These are phyloP conservation scores for Fusarium agapanthi DNA, from an alignment of 2,329 filamentous ascomycete genomes.

Conservation along the genomic window DNA sequence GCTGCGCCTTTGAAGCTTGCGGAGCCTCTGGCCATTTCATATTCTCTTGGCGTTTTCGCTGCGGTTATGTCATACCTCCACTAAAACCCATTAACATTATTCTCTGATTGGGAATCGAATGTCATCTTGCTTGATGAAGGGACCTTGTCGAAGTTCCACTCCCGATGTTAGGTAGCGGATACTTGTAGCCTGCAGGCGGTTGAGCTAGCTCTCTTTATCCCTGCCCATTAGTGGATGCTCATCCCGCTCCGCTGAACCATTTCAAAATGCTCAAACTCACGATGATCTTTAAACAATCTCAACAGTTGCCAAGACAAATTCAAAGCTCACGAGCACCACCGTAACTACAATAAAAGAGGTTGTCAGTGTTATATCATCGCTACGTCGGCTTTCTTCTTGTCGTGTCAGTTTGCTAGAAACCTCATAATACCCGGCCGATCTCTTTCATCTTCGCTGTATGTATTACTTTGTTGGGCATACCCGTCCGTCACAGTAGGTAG, in stretches of 20 bases:
- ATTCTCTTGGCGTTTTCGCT: constrained; percentile 18
- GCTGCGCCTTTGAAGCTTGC: constrained; percentile 33
- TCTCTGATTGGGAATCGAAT: constrained; percentile 42
- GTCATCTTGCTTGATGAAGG: constrained; percentile 45
- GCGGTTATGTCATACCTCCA: constrained; percentile 45
- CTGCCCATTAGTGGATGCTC: constrained; percentile 26
- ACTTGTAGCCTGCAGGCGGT: constrained; percentile 23
- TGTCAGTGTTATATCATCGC: background rate
- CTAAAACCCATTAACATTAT: constrained; percentile 19
- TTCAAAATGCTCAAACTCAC: constrained; percentile 32
- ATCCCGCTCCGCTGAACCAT: constrained; percentile 40
- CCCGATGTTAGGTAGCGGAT: constrained; percentile 29
- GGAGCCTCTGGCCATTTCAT: constrained; percentile 30
- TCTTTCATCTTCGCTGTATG: background rate
- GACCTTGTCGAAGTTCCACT: constrained; percentile 36
- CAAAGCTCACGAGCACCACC: constrained; percentile 3
- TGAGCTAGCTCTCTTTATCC: constrained; percentile 29
- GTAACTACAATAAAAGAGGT: constrained; percentile 17
- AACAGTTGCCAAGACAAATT: constrained; percentile 33
- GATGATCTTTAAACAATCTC: constrained; percentile 38
- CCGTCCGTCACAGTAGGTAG: background rate
- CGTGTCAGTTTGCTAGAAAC: constrained; percentile 11
- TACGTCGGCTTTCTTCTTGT: constrained; percentile 4
- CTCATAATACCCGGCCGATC: constrained; percentile 5
- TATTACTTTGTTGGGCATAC: background rate